These are phyloP conservation scores for Xylaria sp. DNA, from an alignment of 2,329 filamentous ascomycete genomes.

Conservation along the genomic window DNA sequence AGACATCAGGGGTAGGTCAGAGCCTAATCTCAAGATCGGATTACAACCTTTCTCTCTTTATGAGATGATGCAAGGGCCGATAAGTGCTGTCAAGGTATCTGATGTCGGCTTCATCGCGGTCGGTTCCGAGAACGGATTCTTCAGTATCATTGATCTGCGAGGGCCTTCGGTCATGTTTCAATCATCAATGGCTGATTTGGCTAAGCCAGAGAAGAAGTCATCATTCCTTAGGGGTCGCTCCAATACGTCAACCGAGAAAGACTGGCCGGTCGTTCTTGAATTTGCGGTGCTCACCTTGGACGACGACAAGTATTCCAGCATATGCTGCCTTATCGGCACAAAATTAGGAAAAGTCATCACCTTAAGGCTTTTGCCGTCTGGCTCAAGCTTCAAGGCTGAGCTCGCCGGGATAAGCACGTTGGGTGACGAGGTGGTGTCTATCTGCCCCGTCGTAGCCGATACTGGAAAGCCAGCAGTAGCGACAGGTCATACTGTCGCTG, in stretches of 20 bases:
- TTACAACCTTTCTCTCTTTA: constrained; percentile 83
- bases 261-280: constrained; percentile 85
- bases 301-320: constrained; percentile 94
- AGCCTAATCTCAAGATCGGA: constrained; percentile 80
- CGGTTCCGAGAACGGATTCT: constrained; percentile 83
- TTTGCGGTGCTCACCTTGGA: constrained; percentile 95
- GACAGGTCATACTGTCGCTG: constrained; percentile 78
- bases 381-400: constrained; percentile 76
- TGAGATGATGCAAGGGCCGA: constrained; percentile 82
- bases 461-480: constrained; percentile 81
- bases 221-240: constrained; percentile 74
- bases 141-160: constrained; percentile 87
- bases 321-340: constrained; percentile 91
- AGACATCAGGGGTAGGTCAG: constrained; percentile 77
- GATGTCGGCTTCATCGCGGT: constrained; percentile 92
- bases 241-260: constrained; percentile 61
- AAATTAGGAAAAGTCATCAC: constrained; percentile 85
- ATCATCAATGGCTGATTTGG: constrained; percentile 76
- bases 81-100: constrained; percentile 84
- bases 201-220: constrained; percentile 78
- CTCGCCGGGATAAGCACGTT: constrained; percentile 75
- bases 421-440: constrained; percentile 77
- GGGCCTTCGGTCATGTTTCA: constrained; percentile 87
- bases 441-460: constrained; percentile 82
- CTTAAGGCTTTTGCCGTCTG: constrained; percentile 87